Base-by-base conservation (phyloP, 306 rosid species). In the Trichosanthes truncata region DNA sequence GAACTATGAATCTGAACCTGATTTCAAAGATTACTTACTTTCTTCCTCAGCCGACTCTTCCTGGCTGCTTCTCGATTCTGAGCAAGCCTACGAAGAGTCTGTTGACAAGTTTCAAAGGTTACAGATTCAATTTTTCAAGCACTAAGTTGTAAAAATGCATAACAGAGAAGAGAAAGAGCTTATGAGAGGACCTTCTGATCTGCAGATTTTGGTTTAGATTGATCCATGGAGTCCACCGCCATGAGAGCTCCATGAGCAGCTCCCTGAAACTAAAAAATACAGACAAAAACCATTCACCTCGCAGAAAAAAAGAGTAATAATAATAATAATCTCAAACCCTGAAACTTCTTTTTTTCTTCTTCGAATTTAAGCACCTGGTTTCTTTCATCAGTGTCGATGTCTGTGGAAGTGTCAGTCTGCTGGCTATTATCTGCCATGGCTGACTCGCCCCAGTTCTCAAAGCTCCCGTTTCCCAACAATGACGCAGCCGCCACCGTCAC, bases 51-150 rank as follows among this genome's bases (percentile, higher is more conserved):
- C 20, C 92, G 82, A 81, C 94, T 93, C 84, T 93, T 93, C 87
- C 87, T 87, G 2, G 93, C 96, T 29, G 96, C 94, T 83, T 91
- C 96, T 46, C 91, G 89, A 85, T 93, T 91, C 81, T 91, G 93
- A 48, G 97, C 96, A 67, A 91, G 75, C 83, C 97, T 79, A 3
- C 96, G 92, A 31, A 89, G 86, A 5, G 86, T 81, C 95, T 91
- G 87, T 18, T 11, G 21, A 53, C 73, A 25, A 10, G 35, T 26
- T 38, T 85, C 41, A 21, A 66, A 74, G 51, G 78, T 51, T 67
- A 25, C 9, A 51, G 1, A 62, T 56, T 45, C 5, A 41, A 59
- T 25, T 4, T 40, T 23, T 40, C 15, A 53, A 52, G 9, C 2
- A 40, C 10, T 7, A 17, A 66, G 23, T 9, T 14, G 10, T 18